Evolutionary conservation across 305 asterid species (phyloP), one percentile per base, ranked within the genome.

Genomic region (Fraxinus nigra): DNA sequence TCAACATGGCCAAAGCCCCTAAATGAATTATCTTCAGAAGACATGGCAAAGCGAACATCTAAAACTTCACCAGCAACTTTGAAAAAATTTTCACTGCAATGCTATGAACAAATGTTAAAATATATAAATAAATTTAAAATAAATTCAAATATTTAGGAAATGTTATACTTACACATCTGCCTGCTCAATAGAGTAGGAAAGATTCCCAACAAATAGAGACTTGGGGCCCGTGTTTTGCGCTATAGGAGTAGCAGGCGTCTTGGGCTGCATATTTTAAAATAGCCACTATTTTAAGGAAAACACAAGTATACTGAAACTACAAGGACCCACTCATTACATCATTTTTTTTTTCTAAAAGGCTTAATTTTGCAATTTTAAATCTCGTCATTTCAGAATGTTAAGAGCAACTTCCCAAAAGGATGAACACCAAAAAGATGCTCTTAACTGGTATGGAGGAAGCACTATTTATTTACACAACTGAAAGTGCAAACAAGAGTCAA

Each of bases 1-100:
- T 95, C 97, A 84, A 93, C 94, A 85, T 93, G 95, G n/a, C 95
- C 99, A 90, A 72, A 93, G 79, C 99, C 99, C 87, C 83, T 93
- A 69, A 92, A 91, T 2, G 90, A 61, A 61, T 89, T 91, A 54
- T 93, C 98, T 2, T 79, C 82, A 43, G 54, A 83, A 43, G 54
- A 83, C 72, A 81, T 87, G 59, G 91, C 87, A 85, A 95, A 89
- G 37, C 97, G 97, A 35, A 93, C 89, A 22, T 87, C 91, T 83
- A 85, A 84, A 80, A 96, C 79, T 75, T 92, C 97, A 46, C 97
- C 99, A 87, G 88, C 91, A 79, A 82, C 81, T 78, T 94, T 86
- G 91, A 96, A 94, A 86, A 94, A 93, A 13, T 89, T 54, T 87
- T 86, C 92, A 38, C 99, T 96, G 92, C 38, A 46, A 83, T 26